These are phyloP conservation scores for Phtheirospermum japonicum DNA, from an alignment of 257 asterid species.

Conservation along the genomic window DNA sequence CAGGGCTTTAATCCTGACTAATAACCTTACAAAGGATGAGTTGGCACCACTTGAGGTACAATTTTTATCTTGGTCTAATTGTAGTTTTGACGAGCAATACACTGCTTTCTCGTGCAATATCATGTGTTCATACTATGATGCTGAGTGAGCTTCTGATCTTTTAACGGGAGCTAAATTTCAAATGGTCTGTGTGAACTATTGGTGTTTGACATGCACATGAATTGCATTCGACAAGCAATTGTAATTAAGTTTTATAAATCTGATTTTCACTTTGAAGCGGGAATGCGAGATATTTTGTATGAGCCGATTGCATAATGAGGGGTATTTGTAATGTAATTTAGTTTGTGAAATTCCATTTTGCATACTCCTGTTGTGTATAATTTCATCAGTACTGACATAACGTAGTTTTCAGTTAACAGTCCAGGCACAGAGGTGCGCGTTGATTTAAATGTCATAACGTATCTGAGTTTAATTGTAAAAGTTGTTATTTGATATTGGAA, in stretches of 20 bases:
- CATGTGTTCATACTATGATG: slow-evolving; percentile 1
- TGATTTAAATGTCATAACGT: neutral
- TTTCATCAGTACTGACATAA: neutral
- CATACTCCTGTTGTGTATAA: neutral
- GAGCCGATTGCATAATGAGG: no score
- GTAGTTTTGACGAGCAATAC: no score
- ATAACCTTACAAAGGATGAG: neutral
- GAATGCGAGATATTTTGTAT: no score
- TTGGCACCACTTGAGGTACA: neutral
- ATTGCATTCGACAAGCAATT: slow-evolving; percentile 14
- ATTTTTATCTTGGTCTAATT: neutral
- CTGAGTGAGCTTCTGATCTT: neutral
- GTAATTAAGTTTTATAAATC: slow-evolving; percentile 13
- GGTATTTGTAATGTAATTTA: neutral
- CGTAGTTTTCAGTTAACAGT: slow-evolving; percentile 8
- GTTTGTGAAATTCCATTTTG: neutral
- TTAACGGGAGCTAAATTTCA: neutral
- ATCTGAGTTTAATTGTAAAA: neutral
- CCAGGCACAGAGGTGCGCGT: slow-evolving; percentile 4
- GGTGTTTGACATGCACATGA: slow-evolving; percentile 2
- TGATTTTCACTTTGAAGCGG: slow-evolving; percentile 12
- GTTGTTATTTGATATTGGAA: neutral
- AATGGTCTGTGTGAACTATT: neutral
- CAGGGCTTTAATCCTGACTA: neutral
- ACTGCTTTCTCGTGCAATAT: slow-evolving; percentile 2